These are phyloP conservation scores for Coemansia sp. DNA, from an alignment of 192 early-diverging fungal genomes.

Conservation along the genomic window DNA sequence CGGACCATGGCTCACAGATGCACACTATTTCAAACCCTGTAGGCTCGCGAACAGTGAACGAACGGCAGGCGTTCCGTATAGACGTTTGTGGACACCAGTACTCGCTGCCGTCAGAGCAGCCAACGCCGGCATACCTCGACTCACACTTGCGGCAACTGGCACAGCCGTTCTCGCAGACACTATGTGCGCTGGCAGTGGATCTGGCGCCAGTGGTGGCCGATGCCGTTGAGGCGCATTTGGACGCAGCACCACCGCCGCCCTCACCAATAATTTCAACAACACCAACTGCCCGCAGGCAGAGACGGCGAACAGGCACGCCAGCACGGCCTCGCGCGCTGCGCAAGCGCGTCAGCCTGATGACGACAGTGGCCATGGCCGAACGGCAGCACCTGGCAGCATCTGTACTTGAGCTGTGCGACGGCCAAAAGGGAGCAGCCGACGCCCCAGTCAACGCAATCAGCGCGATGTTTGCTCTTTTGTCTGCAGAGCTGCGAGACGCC, in stretches of 20 bases:
- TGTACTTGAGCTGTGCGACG: conserved; percentile 15
- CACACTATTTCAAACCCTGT: background rate
- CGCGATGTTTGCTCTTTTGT: conserved; percentile 20
- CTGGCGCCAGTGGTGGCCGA: conserved; percentile 11
- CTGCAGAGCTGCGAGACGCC: conserved; percentile 21
- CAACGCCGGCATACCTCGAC: conserved; percentile 15
- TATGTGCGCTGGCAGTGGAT: conserved; percentile 15
- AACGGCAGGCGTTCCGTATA: conserved; percentile 44
- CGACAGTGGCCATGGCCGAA: conserved; percentile 15
- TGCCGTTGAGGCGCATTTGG: conserved; percentile 20
- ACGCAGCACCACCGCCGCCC: conserved; percentile 7
- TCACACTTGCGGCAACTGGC: conserved; percentile 12
- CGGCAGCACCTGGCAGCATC: conserved; percentile 17
- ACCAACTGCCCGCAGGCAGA: background rate
- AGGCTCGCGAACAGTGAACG: conserved; percentile 5
- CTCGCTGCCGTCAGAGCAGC: conserved; percentile 38
- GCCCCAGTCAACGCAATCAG: background rate
- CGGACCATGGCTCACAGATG: background rate
- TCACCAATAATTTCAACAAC: background rate
- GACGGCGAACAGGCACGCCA: conserved; percentile 6
- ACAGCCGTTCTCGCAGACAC: conserved; percentile 16
- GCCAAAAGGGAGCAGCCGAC: background rate
- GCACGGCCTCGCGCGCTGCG: conserved; percentile 4
- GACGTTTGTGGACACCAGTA: conserved; percentile 49
- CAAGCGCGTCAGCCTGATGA: conserved; percentile 24